A percentile compares a stretch with the other conserved stretches of the same genome.
Conservation (phyloP, 495 filamentous ascomycete species). For the Xylaria sp. region DNA sequence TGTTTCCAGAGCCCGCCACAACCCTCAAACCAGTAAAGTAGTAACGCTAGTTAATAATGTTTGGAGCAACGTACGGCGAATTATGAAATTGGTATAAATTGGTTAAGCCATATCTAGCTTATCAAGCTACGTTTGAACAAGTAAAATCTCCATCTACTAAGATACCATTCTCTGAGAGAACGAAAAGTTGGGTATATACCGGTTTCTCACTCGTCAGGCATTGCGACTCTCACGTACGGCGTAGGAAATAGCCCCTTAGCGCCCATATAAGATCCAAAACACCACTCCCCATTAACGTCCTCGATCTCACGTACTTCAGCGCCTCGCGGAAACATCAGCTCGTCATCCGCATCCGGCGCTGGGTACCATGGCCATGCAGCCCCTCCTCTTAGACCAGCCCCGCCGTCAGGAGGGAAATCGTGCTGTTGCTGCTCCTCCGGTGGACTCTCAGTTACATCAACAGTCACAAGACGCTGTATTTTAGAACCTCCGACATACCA, state of each 20-base stretch:
- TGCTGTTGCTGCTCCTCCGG: conserved; percentile 35
- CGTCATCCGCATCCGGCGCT: conserved; percentile 63
- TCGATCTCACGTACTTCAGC: conserved; percentile 82
- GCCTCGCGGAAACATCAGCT: conserved; percentile 81
- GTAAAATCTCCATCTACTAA: not conserved
- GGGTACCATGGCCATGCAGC: conserved; percentile 81
- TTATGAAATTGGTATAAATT: conserved; percentile 1
- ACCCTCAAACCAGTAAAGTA: not conserved
- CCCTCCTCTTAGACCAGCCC: conserved; percentile 64
- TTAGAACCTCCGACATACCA: conserved; percentile 34
- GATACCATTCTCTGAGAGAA: not conserved
- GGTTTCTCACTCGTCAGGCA: not conserved
- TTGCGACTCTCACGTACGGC: conserved; percentile 62
- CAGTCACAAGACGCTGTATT: conserved; percentile 40
- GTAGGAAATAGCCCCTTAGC: conserved; percentile 77
- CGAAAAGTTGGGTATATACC: not conserved
- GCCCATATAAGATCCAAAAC: conserved; percentile 79
- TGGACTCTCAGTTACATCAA: conserved; percentile 41
- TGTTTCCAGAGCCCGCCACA: not conserved
- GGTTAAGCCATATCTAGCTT: not conserved
- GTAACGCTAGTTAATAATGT: not conserved
- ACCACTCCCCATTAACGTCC: conserved; percentile 89
- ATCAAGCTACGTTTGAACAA: not conserved
- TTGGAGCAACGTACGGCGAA: not conserved
- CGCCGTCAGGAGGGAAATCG: conserved; percentile 74